These are phyloP conservation scores for Backusella tarrabulga DNA, from an alignment of 192 early-diverging fungal genomes.

Conservation along the genomic window DNA sequence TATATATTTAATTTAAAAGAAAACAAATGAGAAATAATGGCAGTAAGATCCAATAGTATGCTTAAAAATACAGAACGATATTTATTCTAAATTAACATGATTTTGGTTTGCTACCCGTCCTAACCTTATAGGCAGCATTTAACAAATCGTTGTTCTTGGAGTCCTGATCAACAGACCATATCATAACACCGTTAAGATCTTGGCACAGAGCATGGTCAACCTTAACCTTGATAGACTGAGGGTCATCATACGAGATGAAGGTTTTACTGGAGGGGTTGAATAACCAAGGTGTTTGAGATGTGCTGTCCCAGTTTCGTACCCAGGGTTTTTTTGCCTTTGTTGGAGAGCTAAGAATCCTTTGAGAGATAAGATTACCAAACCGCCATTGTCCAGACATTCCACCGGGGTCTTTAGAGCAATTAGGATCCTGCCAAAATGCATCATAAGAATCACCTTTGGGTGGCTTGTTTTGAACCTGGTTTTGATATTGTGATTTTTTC, in stretches of 20 bases:
- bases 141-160: constrained; percentile 56
- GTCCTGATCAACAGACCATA: constrained; percentile 70
- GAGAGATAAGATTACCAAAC: constrained; percentile 60
- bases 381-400: constrained; percentile 63
- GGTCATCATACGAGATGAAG: constrained; percentile 76
- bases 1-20: no score
- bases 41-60: no score
- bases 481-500: constrained; percentile 33
- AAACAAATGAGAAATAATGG: no score
- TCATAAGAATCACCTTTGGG: constrained; percentile 55
- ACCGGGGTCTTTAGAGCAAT: constrained; percentile 42
- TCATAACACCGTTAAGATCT: constrained; percentile 62
- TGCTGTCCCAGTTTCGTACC: constrained; percentile 62
- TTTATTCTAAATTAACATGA: not conserved
- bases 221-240: constrained; percentile 55
- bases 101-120: not conserved
- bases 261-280: constrained; percentile 55
- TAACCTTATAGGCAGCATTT: constrained; percentile 18
- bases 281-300: constrained; percentile 69
- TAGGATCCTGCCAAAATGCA: constrained; percentile 52
- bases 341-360: constrained; percentile 46
- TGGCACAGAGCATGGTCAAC: constrained; percentile 52
- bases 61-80: no score
- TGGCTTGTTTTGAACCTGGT: constrained; percentile 12
- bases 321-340: constrained; percentile 56